Base-by-base conservation (phyloP, 768 basidiomycete species). In the Tricholoma sp. region DNA sequence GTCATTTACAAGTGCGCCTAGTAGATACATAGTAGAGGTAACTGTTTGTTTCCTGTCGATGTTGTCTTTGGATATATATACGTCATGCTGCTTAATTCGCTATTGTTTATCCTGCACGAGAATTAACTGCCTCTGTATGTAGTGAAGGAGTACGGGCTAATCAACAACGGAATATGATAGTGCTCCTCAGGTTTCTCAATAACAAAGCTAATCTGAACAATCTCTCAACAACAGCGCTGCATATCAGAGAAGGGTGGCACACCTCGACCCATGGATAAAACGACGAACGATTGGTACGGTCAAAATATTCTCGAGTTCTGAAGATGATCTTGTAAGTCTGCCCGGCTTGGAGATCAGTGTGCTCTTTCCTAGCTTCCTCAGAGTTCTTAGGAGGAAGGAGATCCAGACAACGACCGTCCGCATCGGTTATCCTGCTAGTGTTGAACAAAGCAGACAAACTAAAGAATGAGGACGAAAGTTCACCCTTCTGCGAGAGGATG, bases 261-360 rank as follows among this genome's bases (percentile, higher is more conserved):
- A 93, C 94, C 80, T 97, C 94, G 6, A 96, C 87, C 80, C 85
- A 86, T 3, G 94, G 94, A 73, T 94, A 96, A 66, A 97, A 96
- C 6, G 87, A 88, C 55, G 81, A 75, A 47, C 83, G 77, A 15
- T 75, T 79, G 0, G 78, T 80, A 24, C 63, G 70, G 36, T 86
- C 82, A 65, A 95, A 95, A 70, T 95, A 95, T 8, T 84, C 80
- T 59, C 86, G 86, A 1, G 89, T 91, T 67, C 85, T 81, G 76
- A 97, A 96, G 15, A 85, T 76, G 61, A 96, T 80, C 72, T 92
- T 96, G 74, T 97, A 97, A 2, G 82, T 71, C 58, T 72, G 67
- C 0, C 89, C 89, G 4, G 80, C 71, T 15, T 72, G 59, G 1
- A 91, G 74, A 44, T 75, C 74, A 9, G 74, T 78, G 6, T 74